Evolutionary conservation across 192 early-diverging fungal genomes (phyloP).

Genomic region (Coemansia sp.): DNA sequence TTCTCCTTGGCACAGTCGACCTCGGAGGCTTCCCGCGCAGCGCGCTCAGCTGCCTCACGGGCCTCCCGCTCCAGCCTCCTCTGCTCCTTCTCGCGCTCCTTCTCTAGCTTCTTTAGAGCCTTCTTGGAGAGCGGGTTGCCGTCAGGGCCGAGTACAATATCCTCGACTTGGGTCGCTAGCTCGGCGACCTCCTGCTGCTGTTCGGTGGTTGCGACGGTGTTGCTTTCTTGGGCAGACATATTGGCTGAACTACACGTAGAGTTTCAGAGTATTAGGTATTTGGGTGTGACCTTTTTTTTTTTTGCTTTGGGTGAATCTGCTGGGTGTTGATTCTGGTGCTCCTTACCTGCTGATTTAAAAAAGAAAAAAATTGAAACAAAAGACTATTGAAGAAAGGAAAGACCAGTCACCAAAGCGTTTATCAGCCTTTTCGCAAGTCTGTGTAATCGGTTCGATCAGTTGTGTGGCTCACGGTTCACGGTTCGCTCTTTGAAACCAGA

Average conservation of each 20-base stretch:
- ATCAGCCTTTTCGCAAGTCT: neutral
- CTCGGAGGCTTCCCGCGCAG: conserved; percentile 58
- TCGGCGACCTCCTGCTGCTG: conserved; percentile 42
- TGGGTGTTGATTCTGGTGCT: neutral
- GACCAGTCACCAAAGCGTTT: too few relatives aligned
- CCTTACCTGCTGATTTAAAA: conserved; percentile 5
- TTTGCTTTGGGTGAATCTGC: neutral
- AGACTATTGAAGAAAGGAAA: neutral
- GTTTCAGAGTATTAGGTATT: neutral
- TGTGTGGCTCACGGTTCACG: neutral
- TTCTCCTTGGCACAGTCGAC: conserved; percentile 80
- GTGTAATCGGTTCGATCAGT: neutral
- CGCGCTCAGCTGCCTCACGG: conserved; percentile 68
- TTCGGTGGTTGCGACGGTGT: neutral
- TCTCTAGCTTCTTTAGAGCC: conserved; percentile 92
- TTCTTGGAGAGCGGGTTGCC: conserved; percentile 92
- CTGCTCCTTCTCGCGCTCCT: conserved; percentile 85
- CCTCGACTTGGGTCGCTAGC: conserved; percentile 52
- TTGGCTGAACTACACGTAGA: neutral
- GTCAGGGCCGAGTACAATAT: conserved; percentile 68
- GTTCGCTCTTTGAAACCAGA: neutral
- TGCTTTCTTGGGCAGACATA: conserved; percentile 47
- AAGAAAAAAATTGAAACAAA: neutral
- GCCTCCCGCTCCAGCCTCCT: conserved; percentile 66
- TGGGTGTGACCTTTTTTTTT: neutral